Evolutionary conservation across 2,329 filamentous ascomycete genomes (phyloP).

Genomic region (Graphilbum sp.): DNA sequence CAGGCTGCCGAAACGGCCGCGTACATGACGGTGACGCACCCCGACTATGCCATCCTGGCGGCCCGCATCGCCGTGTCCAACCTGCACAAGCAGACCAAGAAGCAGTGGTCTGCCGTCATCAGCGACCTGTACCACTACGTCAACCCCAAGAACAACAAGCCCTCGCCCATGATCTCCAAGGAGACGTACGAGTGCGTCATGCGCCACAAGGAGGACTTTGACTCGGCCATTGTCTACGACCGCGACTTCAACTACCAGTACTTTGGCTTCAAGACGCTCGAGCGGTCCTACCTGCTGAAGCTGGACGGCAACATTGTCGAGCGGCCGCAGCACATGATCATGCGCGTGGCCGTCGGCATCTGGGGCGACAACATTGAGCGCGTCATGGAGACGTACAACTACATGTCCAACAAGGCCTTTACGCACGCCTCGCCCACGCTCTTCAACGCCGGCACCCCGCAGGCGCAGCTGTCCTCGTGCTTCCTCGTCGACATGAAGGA

Average conservation of each 20-base stretch:
- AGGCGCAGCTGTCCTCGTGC: constrained; percentile 90
- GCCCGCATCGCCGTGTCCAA: constrained; percentile 98
- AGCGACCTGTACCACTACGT: constrained; percentile 88
- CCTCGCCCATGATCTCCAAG: constrained; percentile 88
- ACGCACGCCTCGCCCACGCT: constrained; percentile 95
- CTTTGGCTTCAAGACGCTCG: constrained; percentile 98
- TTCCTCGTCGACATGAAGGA: constrained; percentile 99
- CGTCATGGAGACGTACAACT: constrained; percentile 93
- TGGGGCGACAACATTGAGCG: constrained; percentile 91
- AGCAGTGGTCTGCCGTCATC: constrained; percentile 95
- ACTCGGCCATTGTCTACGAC: constrained; percentile 98
- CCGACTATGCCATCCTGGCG: constrained; percentile 95
- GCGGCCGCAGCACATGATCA: constrained; percentile 97
- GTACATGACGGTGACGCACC: constrained; percentile 99
- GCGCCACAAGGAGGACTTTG: constrained; percentile 91
- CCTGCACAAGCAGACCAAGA: constrained; percentile 99
- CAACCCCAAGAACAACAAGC: constrained; percentile 76
- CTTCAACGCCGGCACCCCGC: constrained; percentile 93
- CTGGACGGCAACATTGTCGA: constrained; percentile 93
- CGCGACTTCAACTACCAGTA: constrained; percentile 99
- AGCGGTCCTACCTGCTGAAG: constrained; percentile 92
- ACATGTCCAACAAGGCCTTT: constrained; percentile 98
- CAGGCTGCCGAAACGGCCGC: constrained; percentile 96
- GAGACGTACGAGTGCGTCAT: constrained; percentile 84
- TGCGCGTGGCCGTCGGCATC: constrained; percentile 96